Evolutionary conservation across 768 basidiomycete genomes (phyloP), one percentile per base, ranked within the genome.

Genomic region (Crassisporium funariophilum): DNA sequence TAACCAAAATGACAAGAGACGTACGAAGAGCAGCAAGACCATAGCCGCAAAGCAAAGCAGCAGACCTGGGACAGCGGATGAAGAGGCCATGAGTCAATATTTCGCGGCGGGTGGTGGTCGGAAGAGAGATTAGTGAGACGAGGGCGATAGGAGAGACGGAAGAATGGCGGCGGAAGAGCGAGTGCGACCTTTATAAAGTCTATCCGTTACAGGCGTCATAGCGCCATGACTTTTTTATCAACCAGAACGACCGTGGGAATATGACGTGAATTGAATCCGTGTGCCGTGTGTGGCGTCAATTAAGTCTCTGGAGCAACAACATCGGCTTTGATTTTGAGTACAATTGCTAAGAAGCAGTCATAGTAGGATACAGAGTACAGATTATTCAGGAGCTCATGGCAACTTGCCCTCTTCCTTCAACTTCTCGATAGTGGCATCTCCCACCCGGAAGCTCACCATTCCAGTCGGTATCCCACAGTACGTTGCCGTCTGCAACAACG

Each of bases 1-100:
- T 8, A 22, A 24, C 25, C 7, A 17, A 10, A 15, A 44, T 21
- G 13, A 25, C 10, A 4, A 23, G 23, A 35, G 35, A 73, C 82
- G 25, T 67, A 88, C 88, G 55, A 88, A 80, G 54, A 86, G 67
- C 33, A 91, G 79, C 19, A 88, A 72, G 5, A 82, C 78, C 62
- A 79, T 81, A 0, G 87, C 90, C 9, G 79, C 76, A 58, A 89
- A 84, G 64, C 79, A 81, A 54, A 88, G 76, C 56, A 90, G 76
- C 46, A 91, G 67, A 22, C 87, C 88, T 53, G 86, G 86, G 29
- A 80, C 35, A 22, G 86, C 85, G 53, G 83, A 74, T 54, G 81
- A 77, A 37, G 75, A 71, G 34, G 54, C 49, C 53, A 52, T 56
- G 41, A 23, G 34, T 35, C 42, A 15, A 35, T 15, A 33, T 33